Percentiles rank a stretch among this genome's conserved stretches.
phyloP scores from a whole-genome alignment of 768 basidiomycete genomes.

The Podaxis sp. region DNA sequence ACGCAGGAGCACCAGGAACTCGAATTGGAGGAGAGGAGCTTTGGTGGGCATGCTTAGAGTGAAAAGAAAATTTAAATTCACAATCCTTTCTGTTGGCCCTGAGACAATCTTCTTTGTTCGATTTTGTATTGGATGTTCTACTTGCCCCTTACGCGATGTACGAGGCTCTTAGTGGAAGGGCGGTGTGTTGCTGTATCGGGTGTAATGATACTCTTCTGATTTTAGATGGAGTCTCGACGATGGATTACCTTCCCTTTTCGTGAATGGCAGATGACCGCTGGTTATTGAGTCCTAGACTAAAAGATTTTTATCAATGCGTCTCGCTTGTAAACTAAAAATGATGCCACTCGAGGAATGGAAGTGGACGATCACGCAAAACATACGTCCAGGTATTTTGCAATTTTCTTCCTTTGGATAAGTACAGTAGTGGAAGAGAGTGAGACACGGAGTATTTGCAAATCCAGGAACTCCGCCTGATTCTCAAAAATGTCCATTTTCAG shows the following conservation, averaged over 20 bases:
- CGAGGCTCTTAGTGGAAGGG: not conserved
- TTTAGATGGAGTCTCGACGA: not conserved
- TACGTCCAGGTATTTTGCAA: not conserved
- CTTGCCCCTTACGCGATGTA: not conserved
- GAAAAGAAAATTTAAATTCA: not conserved
- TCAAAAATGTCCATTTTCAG: not conserved
- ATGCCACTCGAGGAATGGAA: not conserved
- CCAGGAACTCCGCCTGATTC: not conserved
- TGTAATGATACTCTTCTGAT: not conserved
- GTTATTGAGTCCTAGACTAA: no score
- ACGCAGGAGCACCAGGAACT: slow-evolving; percentile 45
- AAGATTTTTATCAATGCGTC: not conserved
- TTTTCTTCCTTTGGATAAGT: no score
- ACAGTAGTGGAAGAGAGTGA: no score
- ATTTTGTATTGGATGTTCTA: not conserved
- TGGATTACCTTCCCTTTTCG: not conserved
- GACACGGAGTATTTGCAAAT: not conserved
- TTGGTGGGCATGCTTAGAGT: slow-evolving; percentile 10
- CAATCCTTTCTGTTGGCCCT: no score
- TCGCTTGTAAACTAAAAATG: not conserved
- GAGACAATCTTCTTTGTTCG: not conserved
- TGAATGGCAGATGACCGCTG: no score
- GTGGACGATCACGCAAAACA: no score
- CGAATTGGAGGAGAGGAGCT: slow-evolving; percentile 40
- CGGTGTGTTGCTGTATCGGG: not conserved